Conservation (phyloP, 129 eudicot genomes). For the Lactuca sativa region DNA sequence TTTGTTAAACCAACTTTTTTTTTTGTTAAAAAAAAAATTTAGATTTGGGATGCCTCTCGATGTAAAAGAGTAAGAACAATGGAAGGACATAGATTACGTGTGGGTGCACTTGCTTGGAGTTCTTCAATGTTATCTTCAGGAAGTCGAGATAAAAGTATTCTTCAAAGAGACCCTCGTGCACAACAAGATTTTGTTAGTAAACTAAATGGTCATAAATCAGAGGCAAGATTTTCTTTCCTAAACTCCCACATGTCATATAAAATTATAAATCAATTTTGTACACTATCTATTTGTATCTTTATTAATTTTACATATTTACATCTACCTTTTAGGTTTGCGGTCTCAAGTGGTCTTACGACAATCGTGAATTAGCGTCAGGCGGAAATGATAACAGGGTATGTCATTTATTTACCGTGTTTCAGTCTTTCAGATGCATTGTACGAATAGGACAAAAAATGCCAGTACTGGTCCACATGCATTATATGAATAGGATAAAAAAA, state of each 20-base stretch:
- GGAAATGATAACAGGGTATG: constrained; percentile 93
- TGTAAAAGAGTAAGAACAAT: constrained; percentile 82
- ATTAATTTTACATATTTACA: constrained; percentile 12
- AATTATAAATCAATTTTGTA: background rate
- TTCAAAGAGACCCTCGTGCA: constrained; percentile 86
- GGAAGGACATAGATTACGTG: constrained; percentile 96
- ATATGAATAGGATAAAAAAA: no score
- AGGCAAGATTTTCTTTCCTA: constrained; percentile 44
- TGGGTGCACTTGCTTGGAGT: constrained; percentile 98
- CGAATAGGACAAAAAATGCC: background rate
- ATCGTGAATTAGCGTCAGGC: constrained; percentile 96
- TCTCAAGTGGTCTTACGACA: constrained; percentile 96
- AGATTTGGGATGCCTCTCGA: constrained; percentile 98
- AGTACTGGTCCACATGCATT: no score
- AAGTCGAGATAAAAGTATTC: constrained; percentile 94
- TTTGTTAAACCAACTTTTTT: no score
- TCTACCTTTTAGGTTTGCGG: constrained; percentile 77
- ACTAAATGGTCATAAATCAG: constrained; percentile 88
- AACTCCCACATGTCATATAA: background rate
- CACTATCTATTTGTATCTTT: background rate
- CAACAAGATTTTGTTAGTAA: constrained; percentile 87
- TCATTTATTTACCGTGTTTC: constrained; percentile 3
- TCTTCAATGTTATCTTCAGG: constrained; percentile 84
- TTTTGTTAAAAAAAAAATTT: background rate
- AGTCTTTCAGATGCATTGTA: background rate